These are phyloP conservation scores for Vanderwaltozyma tropicalis DNA, from an alignment of 805 yeast species.

Conservation along the genomic window DNA sequence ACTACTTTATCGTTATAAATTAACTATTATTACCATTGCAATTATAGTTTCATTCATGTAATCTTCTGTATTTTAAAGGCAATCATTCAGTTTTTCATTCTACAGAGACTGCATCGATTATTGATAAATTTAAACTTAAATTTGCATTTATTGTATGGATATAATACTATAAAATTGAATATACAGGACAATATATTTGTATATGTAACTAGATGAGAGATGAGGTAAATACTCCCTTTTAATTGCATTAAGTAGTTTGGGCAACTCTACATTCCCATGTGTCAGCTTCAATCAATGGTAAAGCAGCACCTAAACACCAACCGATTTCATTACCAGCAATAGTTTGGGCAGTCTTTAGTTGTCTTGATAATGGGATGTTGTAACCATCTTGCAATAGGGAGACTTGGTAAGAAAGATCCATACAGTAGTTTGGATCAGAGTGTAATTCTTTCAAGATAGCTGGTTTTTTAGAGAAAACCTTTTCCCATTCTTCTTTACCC, in stretches of 20 bases:
- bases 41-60: too few species aligned
- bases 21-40: too few species aligned
- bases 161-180: too few species aligned
- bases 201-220: too few species aligned
- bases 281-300: constrained; percentile 68
- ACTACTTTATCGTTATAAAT: too few species aligned
- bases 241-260: background rate
- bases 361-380: constrained; percentile 83
- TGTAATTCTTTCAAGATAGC: constrained; percentile 34
- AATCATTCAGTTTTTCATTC: too few species aligned
- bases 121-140: too few species aligned
- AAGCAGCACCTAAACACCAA: constrained; percentile 97
- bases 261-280: constrained; percentile 55
- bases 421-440: constrained; percentile 88
- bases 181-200: too few species aligned
- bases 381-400: constrained; percentile 92
- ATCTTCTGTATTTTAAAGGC: too few species aligned
- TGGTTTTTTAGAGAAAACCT: background rate
- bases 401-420: constrained; percentile 83
- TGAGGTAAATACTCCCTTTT: too few species aligned
- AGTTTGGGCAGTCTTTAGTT: constrained; percentile 83
- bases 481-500: constrained; percentile 68
- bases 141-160: too few species aligned
- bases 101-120: too few species aligned
- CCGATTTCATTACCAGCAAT: constrained; percentile 87